Percentiles rank a stretch among this genome's conserved stretches.
phyloP scores from a whole-genome alignment of 495 filamentous ascomycete genomes.

The Beverwykella pulmonaria region DNA sequence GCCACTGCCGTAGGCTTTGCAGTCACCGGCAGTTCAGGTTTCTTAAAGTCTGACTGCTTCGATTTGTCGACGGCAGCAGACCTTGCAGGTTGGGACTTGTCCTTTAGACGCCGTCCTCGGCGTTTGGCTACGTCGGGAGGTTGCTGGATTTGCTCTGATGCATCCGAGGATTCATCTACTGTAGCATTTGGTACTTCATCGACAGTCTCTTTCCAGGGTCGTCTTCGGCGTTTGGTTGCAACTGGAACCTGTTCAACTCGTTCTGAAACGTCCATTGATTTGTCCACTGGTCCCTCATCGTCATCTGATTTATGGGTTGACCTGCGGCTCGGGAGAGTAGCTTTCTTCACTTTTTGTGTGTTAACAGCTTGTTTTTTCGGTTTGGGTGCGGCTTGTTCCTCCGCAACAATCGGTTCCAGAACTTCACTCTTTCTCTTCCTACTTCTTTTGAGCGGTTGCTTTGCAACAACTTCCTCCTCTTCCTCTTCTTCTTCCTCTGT shows the following conservation, averaged over 20 bases:
- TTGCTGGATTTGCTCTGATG: slow-evolving; percentile 1
- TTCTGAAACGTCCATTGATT: slow-evolving; percentile 5
- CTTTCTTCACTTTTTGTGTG: neutral
- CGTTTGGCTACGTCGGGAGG: slow-evolving; percentile 3
- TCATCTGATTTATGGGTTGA: slow-evolving; percentile 14
- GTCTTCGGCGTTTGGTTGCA: slow-evolving; percentile 8
- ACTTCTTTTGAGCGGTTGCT: slow-evolving; percentile 18
- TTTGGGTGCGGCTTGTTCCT: neutral
- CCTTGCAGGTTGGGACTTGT: neutral
- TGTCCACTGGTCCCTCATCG: slow-evolving; percentile 12
- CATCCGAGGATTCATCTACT: neutral
- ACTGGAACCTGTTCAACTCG: neutral
- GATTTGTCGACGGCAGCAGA: neutral
- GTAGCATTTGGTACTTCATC: neutral
- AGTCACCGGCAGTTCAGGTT: slow-evolving; percentile 8
- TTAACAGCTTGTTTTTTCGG: slow-evolving; percentile 1
- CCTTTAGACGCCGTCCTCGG: slow-evolving; percentile 16
- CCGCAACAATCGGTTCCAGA: slow-evolving; percentile 11
- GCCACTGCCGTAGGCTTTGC: slow-evolving; percentile 21
- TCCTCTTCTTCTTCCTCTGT: slow-evolving; percentile 9
- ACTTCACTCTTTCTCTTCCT: slow-evolving; percentile 34
- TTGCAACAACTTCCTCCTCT: slow-evolving; percentile 16
- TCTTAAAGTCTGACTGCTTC: slow-evolving; percentile 20
- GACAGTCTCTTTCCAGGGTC: neutral
- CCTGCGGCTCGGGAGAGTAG: slow-evolving; percentile 2